These are phyloP conservation scores for Colletotrichum zoysiae DNA, from an alignment of 2,329 filamentous ascomycete genomes.

Conservation along the genomic window DNA sequence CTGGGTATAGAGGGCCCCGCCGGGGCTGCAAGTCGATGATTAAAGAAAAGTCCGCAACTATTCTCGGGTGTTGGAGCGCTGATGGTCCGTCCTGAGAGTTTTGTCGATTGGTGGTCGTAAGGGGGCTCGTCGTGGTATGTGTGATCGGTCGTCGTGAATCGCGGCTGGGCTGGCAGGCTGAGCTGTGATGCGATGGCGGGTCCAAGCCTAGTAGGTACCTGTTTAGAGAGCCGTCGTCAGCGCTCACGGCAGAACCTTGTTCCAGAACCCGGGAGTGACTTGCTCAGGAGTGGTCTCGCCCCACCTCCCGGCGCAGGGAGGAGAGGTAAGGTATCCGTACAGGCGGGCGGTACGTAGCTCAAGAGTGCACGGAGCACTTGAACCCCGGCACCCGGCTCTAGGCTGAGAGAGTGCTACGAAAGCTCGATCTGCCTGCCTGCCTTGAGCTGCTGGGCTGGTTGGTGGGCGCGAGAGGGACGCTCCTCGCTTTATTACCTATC, in stretches of 20 bases:
- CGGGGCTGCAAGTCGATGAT: constrained; percentile 26
- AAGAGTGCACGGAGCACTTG: constrained; percentile 37
- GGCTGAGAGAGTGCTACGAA: constrained; percentile 45
- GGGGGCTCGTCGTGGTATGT: constrained; percentile 13
- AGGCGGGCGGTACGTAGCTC: constrained; percentile 35
- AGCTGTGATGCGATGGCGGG: constrained; percentile 40
- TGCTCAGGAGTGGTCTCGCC: not conserved
- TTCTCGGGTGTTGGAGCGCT: not conserved
- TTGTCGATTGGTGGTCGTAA: constrained; percentile 1
- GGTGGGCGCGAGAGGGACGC: constrained; percentile 25
- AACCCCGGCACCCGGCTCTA: constrained; percentile 42
- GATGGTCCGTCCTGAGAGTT: not conserved
- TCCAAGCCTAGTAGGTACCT: constrained; percentile 29
- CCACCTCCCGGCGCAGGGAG: constrained; percentile 1
- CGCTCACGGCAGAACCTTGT: constrained; percentile 38
- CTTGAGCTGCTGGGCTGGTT: constrained; percentile 41
- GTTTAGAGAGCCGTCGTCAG: constrained; percentile 26
- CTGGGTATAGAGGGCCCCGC: constrained; percentile 29
- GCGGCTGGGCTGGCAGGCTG: constrained; percentile 36
- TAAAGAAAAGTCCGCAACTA: not conserved
- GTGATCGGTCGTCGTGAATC: constrained; percentile 19
- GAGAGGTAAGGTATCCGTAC: constrained; percentile 26
- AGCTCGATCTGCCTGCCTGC: constrained; percentile 51
- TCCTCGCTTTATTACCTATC: constrained; percentile 30
- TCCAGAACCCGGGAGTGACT: constrained; percentile 24